Percentiles rank a stretch among this genome's conserved stretches.
Conservation (phyloP, 768 basidiomycete species). For the Hirschioporus abietinus region DNA sequence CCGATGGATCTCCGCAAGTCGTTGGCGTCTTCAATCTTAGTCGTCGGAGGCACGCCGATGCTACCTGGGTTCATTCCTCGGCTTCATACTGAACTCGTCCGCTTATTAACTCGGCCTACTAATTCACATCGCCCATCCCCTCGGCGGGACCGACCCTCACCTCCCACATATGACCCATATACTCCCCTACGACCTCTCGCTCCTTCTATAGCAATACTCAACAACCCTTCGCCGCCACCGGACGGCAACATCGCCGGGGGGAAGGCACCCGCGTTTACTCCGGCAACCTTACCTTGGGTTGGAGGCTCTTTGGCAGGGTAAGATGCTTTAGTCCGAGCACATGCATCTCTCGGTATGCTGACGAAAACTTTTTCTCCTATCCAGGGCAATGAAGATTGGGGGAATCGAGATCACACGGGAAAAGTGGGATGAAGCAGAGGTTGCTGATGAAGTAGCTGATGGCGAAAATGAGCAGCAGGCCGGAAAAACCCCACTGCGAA, state of each 20-base stretch:
- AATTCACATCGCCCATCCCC: background rate
- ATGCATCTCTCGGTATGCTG: background rate
- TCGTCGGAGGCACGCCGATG: conserved; percentile 87
- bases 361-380: background rate
- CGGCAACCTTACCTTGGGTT: conserved; percentile 82
- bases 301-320: conserved; percentile 92
- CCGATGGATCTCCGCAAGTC: conserved; percentile 87
- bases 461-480: background rate
- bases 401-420: conserved; percentile 79
- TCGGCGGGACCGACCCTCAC: conserved; percentile 21
- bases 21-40: conserved; percentile 77
- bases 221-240: conserved; percentile 66
- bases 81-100: conserved; percentile 72
- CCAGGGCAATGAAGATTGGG: conserved; percentile 79
- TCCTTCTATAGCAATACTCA: conserved; percentile 74
- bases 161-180: conserved; percentile 68
- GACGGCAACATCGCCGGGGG: conserved; percentile 46
- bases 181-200: conserved; percentile 65
- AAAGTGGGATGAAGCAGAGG: conserved; percentile 74
- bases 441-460: background rate
- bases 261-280: conserved; percentile 82
- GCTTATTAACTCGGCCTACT: conserved; percentile 40
- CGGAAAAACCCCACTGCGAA: conserved; percentile 5
- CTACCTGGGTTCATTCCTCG: conserved; percentile 90
- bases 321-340: conserved; percentile 21